Conservation (phyloP, 2,329 filamentous ascomycete species). For the Aureobasidium musti region DNA sequence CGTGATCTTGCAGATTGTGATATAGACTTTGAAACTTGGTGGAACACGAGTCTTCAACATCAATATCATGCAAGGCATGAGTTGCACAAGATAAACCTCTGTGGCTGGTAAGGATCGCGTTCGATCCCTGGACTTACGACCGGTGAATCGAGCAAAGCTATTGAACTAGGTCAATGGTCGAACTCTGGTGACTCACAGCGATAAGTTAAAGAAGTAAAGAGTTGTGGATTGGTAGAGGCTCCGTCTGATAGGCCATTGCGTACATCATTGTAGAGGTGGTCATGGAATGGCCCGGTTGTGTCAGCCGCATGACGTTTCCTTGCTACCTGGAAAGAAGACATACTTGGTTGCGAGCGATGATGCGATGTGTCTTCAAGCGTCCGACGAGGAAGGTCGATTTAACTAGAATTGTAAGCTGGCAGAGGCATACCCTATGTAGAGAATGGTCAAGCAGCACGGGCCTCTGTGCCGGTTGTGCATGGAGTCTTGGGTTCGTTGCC, state of each 20-base stretch:
- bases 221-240: neutral
- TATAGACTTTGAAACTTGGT: neutral
- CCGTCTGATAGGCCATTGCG: neutral
- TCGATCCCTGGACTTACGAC: neutral
- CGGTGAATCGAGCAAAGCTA: neutral
- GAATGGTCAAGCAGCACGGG: slow-evolving; percentile 19
- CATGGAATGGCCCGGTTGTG: neutral
- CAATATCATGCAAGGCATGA: neutral
- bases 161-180: neutral
- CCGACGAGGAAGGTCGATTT: neutral
- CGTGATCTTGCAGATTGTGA: neutral
- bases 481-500: neutral
- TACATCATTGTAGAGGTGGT: neutral
- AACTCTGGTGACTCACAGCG: neutral
- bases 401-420: neutral
- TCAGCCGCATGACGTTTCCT: neutral
- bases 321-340: neutral
- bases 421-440: slow-evolving; percentile 1
- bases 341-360: neutral
- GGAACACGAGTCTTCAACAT: neutral
- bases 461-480: neutral
- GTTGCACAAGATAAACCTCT: neutral
- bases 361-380: neutral
- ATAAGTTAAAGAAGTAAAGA: neutral
- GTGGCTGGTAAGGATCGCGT: neutral